Evolutionary conservation across 1,139 yeast genomes (phyloP).

Genomic region (Meyerozyma guilliermondii): DNA sequence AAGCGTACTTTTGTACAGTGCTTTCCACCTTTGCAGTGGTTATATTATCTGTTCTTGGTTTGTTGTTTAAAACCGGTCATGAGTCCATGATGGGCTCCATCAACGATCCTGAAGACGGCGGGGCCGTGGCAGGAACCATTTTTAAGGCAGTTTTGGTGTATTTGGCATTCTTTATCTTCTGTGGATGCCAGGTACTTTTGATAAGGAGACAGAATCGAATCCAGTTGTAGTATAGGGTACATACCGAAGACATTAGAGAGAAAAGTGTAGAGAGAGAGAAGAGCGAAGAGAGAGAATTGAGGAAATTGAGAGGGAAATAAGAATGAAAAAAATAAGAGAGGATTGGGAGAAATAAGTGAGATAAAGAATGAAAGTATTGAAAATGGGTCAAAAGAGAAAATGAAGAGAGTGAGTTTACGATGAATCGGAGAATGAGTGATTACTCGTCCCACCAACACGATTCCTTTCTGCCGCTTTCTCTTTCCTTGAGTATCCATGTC

Average conservation of each 20-base stretch:
- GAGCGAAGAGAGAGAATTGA: background rate
- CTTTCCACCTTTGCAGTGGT: conserved; percentile 88
- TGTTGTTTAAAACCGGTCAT: conserved; percentile 71
- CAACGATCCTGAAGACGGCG: conserved; percentile 87
- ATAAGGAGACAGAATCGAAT: conserved; percentile 61
- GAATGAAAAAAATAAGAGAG: no score
- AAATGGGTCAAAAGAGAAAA: no score
- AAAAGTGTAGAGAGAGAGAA: background rate
- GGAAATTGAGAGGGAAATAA: background rate
- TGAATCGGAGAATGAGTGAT: no score
- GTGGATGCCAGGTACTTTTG: conserved; percentile 76
- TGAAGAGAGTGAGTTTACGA: no score
- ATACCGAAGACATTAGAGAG: background rate
- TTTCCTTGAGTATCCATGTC: no score
- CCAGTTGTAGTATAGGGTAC: conserved; percentile 17
- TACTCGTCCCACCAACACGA: no score
- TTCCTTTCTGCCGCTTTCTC: no score
- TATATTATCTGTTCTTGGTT: conserved; percentile 79
- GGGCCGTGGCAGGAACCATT: conserved; percentile 87
- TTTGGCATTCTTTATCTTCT: conserved; percentile 71
- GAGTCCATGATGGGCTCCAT: conserved; percentile 92
- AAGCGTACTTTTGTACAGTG: conserved; percentile 94
- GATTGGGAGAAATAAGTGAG: no score
- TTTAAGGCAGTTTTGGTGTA: conserved; percentile 88
- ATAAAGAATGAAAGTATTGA: no score